Percentiles rank a stretch among this genome's conserved stretches.
Evolutionary conservation across 2,329 filamentous ascomycete species (phyloP).

Genomic region (Ascochyta lentis): DNA sequence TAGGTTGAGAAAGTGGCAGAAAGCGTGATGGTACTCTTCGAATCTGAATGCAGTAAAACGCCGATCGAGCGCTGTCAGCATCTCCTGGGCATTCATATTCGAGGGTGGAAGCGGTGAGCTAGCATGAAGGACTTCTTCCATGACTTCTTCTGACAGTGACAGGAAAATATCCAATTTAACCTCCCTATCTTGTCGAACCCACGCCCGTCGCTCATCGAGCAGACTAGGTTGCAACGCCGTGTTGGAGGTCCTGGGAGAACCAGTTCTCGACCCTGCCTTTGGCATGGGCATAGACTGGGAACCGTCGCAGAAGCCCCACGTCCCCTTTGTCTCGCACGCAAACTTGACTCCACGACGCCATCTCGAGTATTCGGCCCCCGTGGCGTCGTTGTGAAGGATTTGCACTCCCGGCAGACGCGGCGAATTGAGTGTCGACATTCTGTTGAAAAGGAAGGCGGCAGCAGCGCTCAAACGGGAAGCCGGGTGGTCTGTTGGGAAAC

Average conservation of each 20-base stretch:
- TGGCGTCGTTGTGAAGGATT: slow-evolving; percentile 33
- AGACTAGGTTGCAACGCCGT: slow-evolving; percentile 38
- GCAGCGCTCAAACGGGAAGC: slow-evolving; percentile 17
- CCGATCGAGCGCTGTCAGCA: slow-evolving; percentile 41
- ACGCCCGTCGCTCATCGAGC: slow-evolving; percentile 43
- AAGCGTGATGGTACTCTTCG: slow-evolving; percentile 46
- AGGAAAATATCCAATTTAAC: slow-evolving; percentile 48
- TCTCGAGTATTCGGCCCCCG: slow-evolving; percentile 41
- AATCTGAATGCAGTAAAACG: slow-evolving; percentile 41
- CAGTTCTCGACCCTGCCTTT: slow-evolving; percentile 29
- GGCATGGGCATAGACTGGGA: slow-evolving; percentile 45
- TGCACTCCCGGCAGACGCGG: slow-evolving; percentile 36
- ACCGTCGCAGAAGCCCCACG: slow-evolving; percentile 45
- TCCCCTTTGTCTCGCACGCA: slow-evolving; percentile 40
- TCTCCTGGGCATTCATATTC: slow-evolving; percentile 40
- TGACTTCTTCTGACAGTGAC: slow-evolving; percentile 46
- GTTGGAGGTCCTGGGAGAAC: slow-evolving; percentile 24
- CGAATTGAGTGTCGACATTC: slow-evolving; percentile 17
- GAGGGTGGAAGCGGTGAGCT: slow-evolving; percentile 44
- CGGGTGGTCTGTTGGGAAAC: slow-evolving; percentile 10
- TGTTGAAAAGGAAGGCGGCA: slow-evolving; percentile 17
- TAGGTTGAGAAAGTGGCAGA: slow-evolving; percentile 48
- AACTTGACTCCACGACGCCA: slow-evolving; percentile 43
- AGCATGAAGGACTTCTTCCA: slow-evolving; percentile 46
- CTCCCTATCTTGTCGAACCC: slow-evolving; percentile 46